Percentiles rank a stretch among this genome's conserved stretches.
phyloP scores from a whole-genome alignment of 305 asterid genomes.

The Fraxinus sp. region DNA sequence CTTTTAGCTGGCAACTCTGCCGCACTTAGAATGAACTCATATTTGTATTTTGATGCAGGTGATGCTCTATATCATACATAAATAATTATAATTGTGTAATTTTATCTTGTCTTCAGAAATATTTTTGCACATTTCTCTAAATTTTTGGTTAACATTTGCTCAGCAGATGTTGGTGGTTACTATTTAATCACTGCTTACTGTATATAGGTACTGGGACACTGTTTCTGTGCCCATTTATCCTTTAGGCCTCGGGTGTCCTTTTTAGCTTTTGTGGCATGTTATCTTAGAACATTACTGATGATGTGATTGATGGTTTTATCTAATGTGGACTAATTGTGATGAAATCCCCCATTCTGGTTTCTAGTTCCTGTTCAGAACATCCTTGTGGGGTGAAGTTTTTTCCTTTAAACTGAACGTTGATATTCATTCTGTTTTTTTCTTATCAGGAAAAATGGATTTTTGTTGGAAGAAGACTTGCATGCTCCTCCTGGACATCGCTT shows the following conservation, averaged over 20 bases:
- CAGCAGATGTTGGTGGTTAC: not conserved
- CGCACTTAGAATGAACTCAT: constrained; percentile 11
- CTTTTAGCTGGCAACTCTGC: not conserved
- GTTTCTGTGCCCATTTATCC: constrained; percentile 10
- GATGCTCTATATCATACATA: not conserved
- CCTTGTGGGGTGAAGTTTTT: constrained; percentile 9
- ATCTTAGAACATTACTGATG: not conserved
- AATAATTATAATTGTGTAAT: not conserved
- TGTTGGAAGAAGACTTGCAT: constrained; percentile 68
- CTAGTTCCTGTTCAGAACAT: constrained; percentile 14
- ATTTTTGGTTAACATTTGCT: not conserved
- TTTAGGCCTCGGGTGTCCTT: not conserved
- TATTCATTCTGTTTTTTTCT: constrained; percentile 11
- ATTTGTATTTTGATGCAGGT: constrained; percentile 8
- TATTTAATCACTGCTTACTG: not conserved
- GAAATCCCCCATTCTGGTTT: constrained; percentile 4
- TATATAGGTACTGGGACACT: not conserved
- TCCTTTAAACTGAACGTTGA: constrained; percentile 13
- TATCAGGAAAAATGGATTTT: constrained; percentile 87
- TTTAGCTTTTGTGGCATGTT: constrained; percentile 9
- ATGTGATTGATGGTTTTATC: constrained; percentile 10
- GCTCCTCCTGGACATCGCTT: constrained; percentile 89
- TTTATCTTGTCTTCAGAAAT: not conserved
- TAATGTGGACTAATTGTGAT: not conserved
- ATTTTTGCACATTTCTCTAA: not conserved